Base-by-base conservation (phyloP, 176 grass and related monocot species). In the Juncus inflexus region DNA sequence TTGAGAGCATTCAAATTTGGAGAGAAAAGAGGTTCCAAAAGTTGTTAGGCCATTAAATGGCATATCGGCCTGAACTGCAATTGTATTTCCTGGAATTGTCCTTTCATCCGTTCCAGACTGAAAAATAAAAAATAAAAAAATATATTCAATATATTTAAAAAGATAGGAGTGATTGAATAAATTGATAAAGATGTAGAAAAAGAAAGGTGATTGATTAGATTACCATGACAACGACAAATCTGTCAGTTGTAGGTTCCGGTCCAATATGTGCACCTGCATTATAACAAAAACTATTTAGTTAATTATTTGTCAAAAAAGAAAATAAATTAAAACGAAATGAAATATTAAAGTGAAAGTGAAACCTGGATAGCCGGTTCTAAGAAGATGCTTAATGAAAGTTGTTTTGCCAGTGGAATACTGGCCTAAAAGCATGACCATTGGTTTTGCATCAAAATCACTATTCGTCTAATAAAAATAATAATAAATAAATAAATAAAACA, bases 221-320 rank as follows among this genome's bases (percentile, higher is more conserved):
- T 99, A 99, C 94, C 89, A 99, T 99, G 57, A 99, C 89, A 81
- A 92, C 94, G 60, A 99, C 86, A 90, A 99, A 99, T 90, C 94
- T 86, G 50, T 99, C 94, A 2, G 94, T 99, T 57, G 94, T 99
- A 43, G 94, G 94, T 63, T 99, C 94, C 62, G 94, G 94, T 84
- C 94, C 94, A 78, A 99, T 92, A 86, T 99, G 94, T 53, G 94
- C 94, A 78, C 94, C 88, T 91, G 78, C 35, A 81, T 76, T 40
- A 3, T 79, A 3, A 65, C 43, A 70, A 86, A 28, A 55, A 15
- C 42, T 52, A 41, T 86, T 76, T n/a, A 63, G 5, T 37, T 12
- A 12, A 53, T 54, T 65, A 67, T 70, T 50, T 52, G 41, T 61
- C 51, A 42, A 52, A 42, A 12, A 55, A 55, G 19, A 58, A 15